Evolutionary conservation across 2,329 filamentous ascomycete species (phyloP).

Genomic region (Verticillium albo-atrum): DNA sequence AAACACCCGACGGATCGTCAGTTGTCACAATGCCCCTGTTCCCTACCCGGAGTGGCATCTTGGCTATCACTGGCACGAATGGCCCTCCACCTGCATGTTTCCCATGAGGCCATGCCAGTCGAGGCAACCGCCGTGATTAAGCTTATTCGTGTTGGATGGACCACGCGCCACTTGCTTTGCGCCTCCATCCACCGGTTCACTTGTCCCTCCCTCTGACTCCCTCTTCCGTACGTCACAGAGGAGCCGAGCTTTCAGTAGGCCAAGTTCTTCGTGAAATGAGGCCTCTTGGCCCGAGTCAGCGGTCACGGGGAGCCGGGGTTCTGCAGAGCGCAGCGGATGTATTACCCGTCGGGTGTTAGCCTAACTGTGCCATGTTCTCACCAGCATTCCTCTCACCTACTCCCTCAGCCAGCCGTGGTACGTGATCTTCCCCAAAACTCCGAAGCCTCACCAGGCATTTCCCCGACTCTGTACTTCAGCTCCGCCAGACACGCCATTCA

Average conservation of each 20-base stretch:
- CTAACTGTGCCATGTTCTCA: not conserved
- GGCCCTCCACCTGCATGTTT: not conserved
- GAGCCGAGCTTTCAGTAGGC: not conserved
- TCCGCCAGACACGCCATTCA: not conserved
- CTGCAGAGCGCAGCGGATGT: not conserved
- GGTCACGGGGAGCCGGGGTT: not conserved
- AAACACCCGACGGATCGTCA: not conserved
- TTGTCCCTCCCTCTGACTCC: not conserved
- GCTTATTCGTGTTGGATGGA: not conserved
- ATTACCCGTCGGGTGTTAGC: not conserved
- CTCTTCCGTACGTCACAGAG: not conserved
- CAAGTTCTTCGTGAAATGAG: not conserved
- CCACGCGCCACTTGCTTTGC: not conserved
- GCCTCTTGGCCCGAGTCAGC: not conserved
- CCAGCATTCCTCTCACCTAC: not conserved
- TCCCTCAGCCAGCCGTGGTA: not conserved
- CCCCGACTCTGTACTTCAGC: not conserved
- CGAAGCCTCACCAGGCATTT: not conserved
- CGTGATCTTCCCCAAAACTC: not conserved
- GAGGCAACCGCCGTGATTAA: not conserved
- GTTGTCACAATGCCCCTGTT: not conserved
- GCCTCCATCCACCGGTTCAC: not conserved
- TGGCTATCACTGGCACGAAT: not conserved
- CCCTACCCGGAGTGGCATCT: not conserved
- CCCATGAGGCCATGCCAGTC: not conserved